Evolutionary conservation across 2,329 filamentous ascomycete genomes (phyloP).

Genomic region (Botrytis porri): DNA sequence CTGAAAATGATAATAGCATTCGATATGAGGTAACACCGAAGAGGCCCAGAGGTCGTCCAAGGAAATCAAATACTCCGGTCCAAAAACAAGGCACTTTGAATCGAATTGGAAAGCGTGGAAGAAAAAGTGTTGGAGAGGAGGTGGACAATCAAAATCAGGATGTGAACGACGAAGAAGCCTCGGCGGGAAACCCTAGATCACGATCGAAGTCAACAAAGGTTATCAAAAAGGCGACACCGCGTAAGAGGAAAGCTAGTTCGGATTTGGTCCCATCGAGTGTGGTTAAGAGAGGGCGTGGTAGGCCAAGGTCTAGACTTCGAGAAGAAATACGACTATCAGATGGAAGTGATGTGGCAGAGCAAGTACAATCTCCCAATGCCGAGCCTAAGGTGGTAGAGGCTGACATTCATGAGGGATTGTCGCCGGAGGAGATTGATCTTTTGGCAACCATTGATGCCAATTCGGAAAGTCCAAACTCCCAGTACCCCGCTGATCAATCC

Average conservation of each 20-base stretch:
- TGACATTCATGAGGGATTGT: conserved; percentile 14
- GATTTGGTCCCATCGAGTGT: conserved; percentile 13
- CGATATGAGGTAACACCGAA: conserved; percentile 40
- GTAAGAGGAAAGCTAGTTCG: conserved; percentile 14
- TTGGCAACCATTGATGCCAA: conserved; percentile 16
- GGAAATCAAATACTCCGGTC: conserved; percentile 42
- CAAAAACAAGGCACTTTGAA: conserved; percentile 33
- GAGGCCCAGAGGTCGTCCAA: conserved; percentile 43
- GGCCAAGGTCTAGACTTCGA: conserved; percentile 16
- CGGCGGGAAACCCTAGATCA: conserved; percentile 31
- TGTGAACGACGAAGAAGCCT: conserved; percentile 29
- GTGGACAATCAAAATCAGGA: conserved; percentile 31
- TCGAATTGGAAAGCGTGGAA: conserved; percentile 27
- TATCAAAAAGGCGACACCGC: conserved; percentile 26
- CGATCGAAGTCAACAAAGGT: conserved; percentile 33
- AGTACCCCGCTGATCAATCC: conserved; percentile 30
- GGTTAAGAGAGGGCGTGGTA: conserved; percentile 16
- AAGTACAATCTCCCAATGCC: conserved; percentile 25
- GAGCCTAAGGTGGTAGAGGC: conserved; percentile 23
- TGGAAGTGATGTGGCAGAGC: conserved; percentile 31
- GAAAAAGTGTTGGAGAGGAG: conserved; percentile 33
- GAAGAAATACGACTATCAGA: conserved; percentile 18
- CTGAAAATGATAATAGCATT: conserved; percentile 30
- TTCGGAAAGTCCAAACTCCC: conserved; percentile 18
- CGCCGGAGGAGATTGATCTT: conserved; percentile 20